Conservation (phyloP, 306 rosid genomes). For the Cucumis melo region DNA sequence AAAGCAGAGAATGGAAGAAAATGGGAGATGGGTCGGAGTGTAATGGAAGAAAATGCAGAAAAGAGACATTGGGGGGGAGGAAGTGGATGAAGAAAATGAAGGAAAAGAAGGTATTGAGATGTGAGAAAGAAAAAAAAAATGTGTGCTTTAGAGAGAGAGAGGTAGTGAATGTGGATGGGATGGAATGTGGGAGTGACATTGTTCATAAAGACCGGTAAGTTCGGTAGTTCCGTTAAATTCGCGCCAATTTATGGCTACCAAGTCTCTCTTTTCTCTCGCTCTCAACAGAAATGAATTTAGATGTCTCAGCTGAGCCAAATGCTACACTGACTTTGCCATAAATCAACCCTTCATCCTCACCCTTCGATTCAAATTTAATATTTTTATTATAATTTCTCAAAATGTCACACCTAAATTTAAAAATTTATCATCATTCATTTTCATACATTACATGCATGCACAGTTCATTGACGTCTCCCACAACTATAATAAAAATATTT, state of each 20-base stretch:
- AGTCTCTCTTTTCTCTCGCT: conserved; percentile 21
- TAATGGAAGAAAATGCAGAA: background rate
- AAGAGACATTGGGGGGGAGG: background rate
- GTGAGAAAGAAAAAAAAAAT: background rate
- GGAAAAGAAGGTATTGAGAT: conserved; percentile 10
- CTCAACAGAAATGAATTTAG: background rate
- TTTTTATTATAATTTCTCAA: too few species aligned
- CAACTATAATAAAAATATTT: too few species aligned
- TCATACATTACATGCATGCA: too few species aligned
- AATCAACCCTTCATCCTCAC: background rate
- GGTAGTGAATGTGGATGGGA: conserved; percentile 37
- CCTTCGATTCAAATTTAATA: background rate
- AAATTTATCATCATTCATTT: too few species aligned
- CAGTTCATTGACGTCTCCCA: too few species aligned
- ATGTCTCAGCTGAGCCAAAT: background rate
- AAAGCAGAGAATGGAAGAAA: background rate
- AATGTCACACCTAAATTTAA: too few species aligned
- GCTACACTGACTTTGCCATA: background rate
- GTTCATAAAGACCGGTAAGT: conserved; percentile 50
- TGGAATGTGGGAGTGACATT: conserved; percentile 41
- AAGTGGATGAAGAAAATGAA: background rate
- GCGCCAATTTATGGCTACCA: conserved; percentile 69
- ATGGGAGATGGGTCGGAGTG: conserved; percentile 10
- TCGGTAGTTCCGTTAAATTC: conserved; percentile 65
- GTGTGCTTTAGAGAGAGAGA: conserved; percentile 19